phyloP scores from a whole-genome alignment of 352 stramenopile species.

The Pythium graminicola region DNA sequence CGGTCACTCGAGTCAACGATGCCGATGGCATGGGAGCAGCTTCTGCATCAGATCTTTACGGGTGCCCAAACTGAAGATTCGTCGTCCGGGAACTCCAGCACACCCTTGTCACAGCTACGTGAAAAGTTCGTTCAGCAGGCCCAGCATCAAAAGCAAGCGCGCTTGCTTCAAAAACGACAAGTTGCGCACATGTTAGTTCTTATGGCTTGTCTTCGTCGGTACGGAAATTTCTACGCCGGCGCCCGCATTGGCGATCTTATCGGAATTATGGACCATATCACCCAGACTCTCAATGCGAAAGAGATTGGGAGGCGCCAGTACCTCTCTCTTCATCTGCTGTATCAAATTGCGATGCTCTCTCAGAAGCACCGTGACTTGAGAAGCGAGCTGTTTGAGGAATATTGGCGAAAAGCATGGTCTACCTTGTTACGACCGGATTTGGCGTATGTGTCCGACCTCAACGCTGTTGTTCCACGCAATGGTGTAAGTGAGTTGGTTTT shows the following conservation, averaged over 20 bases:
- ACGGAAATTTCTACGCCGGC: conserved; percentile 17
- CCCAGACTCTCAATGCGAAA: conserved; percentile 10
- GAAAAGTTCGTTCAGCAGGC: conserved; percentile 3
- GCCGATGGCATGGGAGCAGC: conserved; percentile 25
- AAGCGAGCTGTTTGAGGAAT: conserved; percentile 21
- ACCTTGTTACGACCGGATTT: conserved; percentile 14
- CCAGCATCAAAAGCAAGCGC: conserved; percentile 12
- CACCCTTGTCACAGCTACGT: conserved; percentile 6
- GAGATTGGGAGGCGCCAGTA: conserved; percentile 14
- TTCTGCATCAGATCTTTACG: conserved; percentile 17
- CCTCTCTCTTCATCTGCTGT: conserved; percentile 20
- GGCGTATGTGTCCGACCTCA: conserved; percentile 10
- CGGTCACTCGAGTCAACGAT: conserved; percentile 12
- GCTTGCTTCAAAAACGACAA: conserved; percentile 6
- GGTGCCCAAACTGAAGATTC: conserved; percentile 2
- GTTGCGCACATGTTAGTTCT: conserved; percentile 15
- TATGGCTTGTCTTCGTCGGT: conserved; percentile 15
- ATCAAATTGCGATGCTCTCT: conserved; percentile 18
- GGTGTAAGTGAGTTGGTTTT: conserved; percentile 13
- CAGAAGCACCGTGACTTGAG: conserved; percentile 11
- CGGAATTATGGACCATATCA: conserved; percentile 20
- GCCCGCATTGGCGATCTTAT: conserved; percentile 22
- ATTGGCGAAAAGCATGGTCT: conserved; percentile 18
- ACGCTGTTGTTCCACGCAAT: background rate
- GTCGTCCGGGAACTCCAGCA: background rate